phyloP scores from a whole-genome alignment of 1,139 yeast genomes.

The Meyerozyma carpophila region DNA sequence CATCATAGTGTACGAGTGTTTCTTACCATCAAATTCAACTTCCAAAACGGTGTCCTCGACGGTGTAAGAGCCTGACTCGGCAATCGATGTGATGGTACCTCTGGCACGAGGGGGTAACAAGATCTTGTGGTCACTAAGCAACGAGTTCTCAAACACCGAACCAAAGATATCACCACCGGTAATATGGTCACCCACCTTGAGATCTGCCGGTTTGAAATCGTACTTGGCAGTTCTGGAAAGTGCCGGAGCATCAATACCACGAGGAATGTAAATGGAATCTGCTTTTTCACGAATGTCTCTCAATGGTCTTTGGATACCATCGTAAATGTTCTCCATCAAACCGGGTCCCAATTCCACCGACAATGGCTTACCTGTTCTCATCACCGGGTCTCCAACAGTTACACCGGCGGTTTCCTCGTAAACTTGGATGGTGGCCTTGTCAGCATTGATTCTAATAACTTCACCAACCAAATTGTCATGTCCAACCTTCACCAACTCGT shows the following conservation, averaged over 20 bases:
- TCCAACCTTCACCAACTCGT: slow-evolving; percentile 95
- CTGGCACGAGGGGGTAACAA: slow-evolving; percentile 96
- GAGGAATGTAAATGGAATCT: slow-evolving; percentile 92
- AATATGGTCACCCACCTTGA: slow-evolving; percentile 93
- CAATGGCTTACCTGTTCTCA: slow-evolving; percentile 95
- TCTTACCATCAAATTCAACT: slow-evolving; percentile 90
- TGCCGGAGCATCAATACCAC: slow-evolving; percentile 97
- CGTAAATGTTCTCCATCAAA: slow-evolving; percentile 96
- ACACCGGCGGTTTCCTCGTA: slow-evolving; percentile 99
- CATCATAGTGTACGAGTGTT: slow-evolving; percentile 81
- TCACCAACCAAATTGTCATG: slow-evolving; percentile 97
- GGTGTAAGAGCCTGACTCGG: slow-evolving; percentile 83
- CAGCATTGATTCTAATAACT: slow-evolving; percentile 93
- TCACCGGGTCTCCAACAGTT: slow-evolving; percentile 97
- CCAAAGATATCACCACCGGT: slow-evolving; percentile 98
- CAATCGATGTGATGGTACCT: slow-evolving; percentile 90
- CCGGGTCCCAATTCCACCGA: slow-evolving; percentile 99
- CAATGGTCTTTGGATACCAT: slow-evolving; percentile 98
- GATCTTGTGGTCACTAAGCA: slow-evolving; percentile 87
- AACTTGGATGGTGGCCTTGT: slow-evolving; percentile 96
- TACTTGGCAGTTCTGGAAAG: slow-evolving; percentile 75
- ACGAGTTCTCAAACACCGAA: slow-evolving; percentile 86
- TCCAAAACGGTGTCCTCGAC: slow-evolving; percentile 87
- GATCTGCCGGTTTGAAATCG: slow-evolving; percentile 75
- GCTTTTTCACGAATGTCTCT: slow-evolving; percentile 83